These are phyloP conservation scores for Tylopilus sp. DNA, from an alignment of 768 basidiomycete genomes.

Conservation along the genomic window DNA sequence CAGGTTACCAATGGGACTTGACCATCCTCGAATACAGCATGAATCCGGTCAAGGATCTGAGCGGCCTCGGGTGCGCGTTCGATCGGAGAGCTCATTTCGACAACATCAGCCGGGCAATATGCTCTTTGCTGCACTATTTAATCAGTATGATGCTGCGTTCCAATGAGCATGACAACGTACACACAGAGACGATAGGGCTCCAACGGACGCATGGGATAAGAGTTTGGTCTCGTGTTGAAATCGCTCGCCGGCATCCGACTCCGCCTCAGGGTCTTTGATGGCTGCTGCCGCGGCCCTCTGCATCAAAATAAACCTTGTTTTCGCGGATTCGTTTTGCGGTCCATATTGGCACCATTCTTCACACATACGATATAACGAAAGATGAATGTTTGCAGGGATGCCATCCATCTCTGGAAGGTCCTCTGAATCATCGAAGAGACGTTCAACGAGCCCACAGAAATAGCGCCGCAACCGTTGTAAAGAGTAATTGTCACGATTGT, in stretches of 20 bases:
- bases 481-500: slow-evolving; percentile 71
- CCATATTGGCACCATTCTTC: slow-evolving; percentile 94
- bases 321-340: slow-evolving; percentile 66
- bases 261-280: slow-evolving; percentile 51
- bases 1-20: slow-evolving; percentile 47
- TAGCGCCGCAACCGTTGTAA: slow-evolving; percentile 82
- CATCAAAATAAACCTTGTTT: slow-evolving; percentile 68
- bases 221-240: slow-evolving; percentile 68
- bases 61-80: slow-evolving; percentile 55
- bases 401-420: slow-evolving; percentile 70
- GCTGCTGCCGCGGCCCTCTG: slow-evolving; percentile 59
- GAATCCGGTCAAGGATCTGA: slow-evolving; percentile 60
- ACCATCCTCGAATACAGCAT: slow-evolving; percentile 63
- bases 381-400: slow-evolving; percentile 69
- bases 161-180: slow-evolving; percentile 46
- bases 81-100: slow-evolving; percentile 55
- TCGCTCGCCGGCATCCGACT: slow-evolving; percentile 50
- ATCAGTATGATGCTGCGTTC: background rate
- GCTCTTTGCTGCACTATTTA: slow-evolving; percentile 62
- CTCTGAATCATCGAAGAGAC: slow-evolving; percentile 74
- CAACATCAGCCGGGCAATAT: slow-evolving; percentile 60
- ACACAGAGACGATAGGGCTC: slow-evolving; percentile 83
- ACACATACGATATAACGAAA: slow-evolving; percentile 78
- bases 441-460: slow-evolving; percentile 87
- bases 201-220: slow-evolving; percentile 79